Conservation (phyloP, 2,329 filamentous ascomycete genomes). For the Thermoascus crustaceus region DNA sequence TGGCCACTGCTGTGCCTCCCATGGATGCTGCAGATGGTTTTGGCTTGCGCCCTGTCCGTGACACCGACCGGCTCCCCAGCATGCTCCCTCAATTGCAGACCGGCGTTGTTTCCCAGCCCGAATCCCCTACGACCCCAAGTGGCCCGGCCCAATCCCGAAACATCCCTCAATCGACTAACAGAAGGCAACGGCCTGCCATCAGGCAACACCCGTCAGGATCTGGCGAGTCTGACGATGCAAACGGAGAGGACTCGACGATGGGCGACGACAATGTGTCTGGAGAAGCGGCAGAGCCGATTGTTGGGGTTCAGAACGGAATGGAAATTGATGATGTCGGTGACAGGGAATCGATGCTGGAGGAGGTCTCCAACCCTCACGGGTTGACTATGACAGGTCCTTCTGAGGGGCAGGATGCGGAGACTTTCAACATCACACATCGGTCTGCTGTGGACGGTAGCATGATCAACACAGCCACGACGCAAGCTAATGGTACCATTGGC, state of each 20-base stretch:
- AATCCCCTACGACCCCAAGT: constrained; percentile 78
- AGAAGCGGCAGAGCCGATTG: constrained; percentile 57
- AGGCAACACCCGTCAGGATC: constrained; percentile 80
- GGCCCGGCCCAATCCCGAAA: constrained; percentile 54
- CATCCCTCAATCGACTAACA: constrained; percentile 46
- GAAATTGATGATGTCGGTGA: constrained; percentile 85
- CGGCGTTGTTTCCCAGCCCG: constrained; percentile 75
- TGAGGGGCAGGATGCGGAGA: constrained; percentile 76
- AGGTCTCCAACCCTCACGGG: constrained; percentile 60
- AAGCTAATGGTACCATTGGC: constrained; percentile 59
- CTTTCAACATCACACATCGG: constrained; percentile 89
- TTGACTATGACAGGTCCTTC: constrained; percentile 71
- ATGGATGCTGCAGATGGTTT: constrained; percentile 66
- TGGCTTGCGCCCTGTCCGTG: constrained; percentile 66
- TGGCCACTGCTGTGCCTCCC: constrained; percentile 57
- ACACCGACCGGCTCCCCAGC: constrained; percentile 72
- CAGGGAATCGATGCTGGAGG: constrained; percentile 67
- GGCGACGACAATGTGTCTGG: constrained; percentile 51
- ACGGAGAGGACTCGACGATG: constrained; percentile 71
- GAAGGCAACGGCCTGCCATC: constrained; percentile 71
- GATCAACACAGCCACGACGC: constrained; percentile 60
- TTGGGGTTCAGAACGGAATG: constrained; percentile 72
- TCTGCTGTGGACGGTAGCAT: constrained; percentile 78
- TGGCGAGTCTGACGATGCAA: constrained; percentile 79
- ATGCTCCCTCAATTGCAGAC: constrained; percentile 65